Evolutionary conservation across 352 stramenopile species (phyloP).

Genomic region (Pythium sukuiense): DNA sequence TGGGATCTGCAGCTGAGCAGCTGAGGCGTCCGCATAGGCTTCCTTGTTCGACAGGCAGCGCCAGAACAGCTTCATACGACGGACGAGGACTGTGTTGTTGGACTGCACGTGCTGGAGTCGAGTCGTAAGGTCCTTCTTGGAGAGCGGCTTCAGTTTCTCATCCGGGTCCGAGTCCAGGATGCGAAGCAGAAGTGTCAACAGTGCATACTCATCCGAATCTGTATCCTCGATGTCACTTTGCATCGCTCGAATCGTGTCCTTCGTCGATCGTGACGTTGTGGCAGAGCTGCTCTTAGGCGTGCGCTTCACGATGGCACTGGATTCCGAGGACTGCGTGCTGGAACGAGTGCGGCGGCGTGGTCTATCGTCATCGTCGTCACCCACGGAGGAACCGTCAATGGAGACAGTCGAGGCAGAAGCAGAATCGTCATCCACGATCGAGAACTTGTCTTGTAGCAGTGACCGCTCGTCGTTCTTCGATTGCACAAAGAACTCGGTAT

Average conservation of each 20-base stretch:
- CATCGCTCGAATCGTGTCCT: slow-evolving; percentile 12
- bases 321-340: slow-evolving; percentile 2
- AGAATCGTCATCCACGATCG: slow-evolving; percentile 19
- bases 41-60: slow-evolving; percentile 55
- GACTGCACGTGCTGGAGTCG: slow-evolving; percentile 47
- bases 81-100: slow-evolving; percentile 65
- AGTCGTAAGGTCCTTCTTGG: slow-evolving; percentile 34
- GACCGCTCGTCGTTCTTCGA: slow-evolving; percentile 57
- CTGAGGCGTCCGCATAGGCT: slow-evolving; percentile 11
- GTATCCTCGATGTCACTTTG: slow-evolving; percentile 16
- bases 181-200: slow-evolving; percentile 52
- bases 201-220: slow-evolving; percentile 48
- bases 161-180: slow-evolving; percentile 53
- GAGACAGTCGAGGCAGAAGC: neutral
- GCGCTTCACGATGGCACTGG: neutral
- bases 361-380: neutral
- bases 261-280: neutral
- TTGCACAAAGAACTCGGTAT: slow-evolving; percentile 74
- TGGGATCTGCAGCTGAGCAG: slow-evolving; percentile 38
- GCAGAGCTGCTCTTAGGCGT: neutral
- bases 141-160: slow-evolving; percentile 62
- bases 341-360: slow-evolving; percentile 10
- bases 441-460: slow-evolving; percentile 74
- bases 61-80: slow-evolving; percentile 87
- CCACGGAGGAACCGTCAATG: neutral